Percentiles rank a stretch among this genome's conserved stretches.
phyloP scores from a whole-genome alignment of 768 basidiomycete species.

The Phlebiopsis flavidoalba region DNA sequence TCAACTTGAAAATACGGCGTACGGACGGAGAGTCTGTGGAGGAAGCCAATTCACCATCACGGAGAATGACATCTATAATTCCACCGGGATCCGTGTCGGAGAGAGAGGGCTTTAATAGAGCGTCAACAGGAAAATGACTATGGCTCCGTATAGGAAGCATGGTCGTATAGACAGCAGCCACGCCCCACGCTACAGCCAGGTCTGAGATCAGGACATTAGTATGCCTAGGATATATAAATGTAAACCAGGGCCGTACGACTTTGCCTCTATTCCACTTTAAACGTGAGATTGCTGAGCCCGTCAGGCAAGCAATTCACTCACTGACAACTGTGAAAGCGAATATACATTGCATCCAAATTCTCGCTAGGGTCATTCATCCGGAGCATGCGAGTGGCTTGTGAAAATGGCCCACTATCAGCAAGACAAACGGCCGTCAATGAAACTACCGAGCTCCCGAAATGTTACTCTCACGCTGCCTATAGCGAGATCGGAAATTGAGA shows the following conservation, averaged over 20 bases:
- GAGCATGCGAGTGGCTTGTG: background rate
- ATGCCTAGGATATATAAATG: too few species aligned
- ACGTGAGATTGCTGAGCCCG: too few species aligned
- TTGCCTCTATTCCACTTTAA: too few species aligned
- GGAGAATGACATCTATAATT: constrained; percentile 4
- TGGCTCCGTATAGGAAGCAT: too few species aligned
- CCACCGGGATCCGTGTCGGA: background rate
- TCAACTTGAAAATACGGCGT: background rate
- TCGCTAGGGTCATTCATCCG: background rate
- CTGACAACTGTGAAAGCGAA: background rate
- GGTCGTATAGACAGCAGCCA: constrained; percentile 1
- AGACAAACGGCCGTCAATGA: too few species aligned
- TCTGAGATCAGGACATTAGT: background rate
- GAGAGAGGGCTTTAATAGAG: background rate
- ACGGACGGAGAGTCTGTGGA: too few species aligned
- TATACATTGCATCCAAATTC: background rate
- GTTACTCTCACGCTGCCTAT: background rate
- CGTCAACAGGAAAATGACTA: constrained; percentile 7
- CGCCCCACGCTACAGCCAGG: constrained; percentile 3
- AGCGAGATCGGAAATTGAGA: background rate
- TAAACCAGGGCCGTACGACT: too few species aligned
- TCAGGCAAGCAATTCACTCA: background rate
- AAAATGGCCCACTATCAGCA: too few species aligned
- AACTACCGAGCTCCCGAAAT: too few species aligned
- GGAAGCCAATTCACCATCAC: constrained; percentile 7